A percentile compares a stretch with the other conserved stretches of the same genome.
phyloP scores from a whole-genome alignment of 2,329 filamentous ascomycete species.

The Lachnellula subtilissima region DNA sequence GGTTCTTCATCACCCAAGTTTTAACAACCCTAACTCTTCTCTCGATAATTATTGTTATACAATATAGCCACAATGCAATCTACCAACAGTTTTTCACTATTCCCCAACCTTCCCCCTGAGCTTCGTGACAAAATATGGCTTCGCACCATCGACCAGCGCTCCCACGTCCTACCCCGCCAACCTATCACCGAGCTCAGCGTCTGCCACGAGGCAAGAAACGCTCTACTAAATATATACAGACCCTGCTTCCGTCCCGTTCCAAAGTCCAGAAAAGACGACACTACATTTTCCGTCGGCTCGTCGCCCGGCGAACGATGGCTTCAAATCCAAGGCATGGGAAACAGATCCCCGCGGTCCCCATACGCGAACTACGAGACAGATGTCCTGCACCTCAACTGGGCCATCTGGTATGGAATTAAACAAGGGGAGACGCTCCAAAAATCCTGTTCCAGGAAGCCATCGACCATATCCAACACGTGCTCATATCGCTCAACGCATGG shows the following conservation, averaged over 20 bases:
- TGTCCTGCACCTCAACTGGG: background rate
- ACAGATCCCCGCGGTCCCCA: background rate
- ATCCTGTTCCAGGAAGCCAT: background rate
- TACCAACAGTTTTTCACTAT: background rate
- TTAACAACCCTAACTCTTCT: no score
- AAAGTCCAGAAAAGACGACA: background rate
- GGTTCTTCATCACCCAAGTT: no score
- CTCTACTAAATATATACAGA: background rate
- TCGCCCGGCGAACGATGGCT: background rate
- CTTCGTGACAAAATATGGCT: background rate
- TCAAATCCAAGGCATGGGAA: background rate
- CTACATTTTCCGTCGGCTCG: background rate
- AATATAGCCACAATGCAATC: background rate
- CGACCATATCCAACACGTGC: background rate
- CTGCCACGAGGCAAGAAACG: background rate
- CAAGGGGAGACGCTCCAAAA: background rate
- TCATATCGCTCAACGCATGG: background rate
- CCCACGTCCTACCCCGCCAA: background rate
- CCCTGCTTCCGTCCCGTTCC: background rate
- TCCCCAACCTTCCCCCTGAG: background rate
- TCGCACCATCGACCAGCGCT: background rate
- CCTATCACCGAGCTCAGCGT: background rate
- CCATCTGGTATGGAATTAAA: background rate
- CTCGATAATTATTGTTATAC: no score
- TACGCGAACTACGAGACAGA: background rate